A percentile compares a stretch with the other conserved stretches of the same genome.
phyloP scores from a whole-genome alignment of 2,329 filamentous ascomycete genomes.

The Cordyceps militaris region DNA sequence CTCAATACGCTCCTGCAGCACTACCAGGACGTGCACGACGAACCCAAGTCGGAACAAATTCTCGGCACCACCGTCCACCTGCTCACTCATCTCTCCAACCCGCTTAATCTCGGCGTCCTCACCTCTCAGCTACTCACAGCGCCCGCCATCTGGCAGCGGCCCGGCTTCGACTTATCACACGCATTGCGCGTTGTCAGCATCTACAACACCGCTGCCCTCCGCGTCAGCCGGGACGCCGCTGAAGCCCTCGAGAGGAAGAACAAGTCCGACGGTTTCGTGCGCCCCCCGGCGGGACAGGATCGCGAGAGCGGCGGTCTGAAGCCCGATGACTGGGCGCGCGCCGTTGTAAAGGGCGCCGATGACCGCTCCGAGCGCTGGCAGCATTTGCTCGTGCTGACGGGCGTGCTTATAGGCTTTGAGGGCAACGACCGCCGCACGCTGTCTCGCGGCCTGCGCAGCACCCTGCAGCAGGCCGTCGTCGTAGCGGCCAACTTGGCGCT shows the following conservation, averaged over 20 bases:
- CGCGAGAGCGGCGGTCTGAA: constrained; percentile 36
- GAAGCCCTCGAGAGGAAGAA: constrained; percentile 27
- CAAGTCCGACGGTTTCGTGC: constrained; percentile 15
- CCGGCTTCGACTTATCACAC: constrained; percentile 50
- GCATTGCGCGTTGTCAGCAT: constrained; percentile 62
- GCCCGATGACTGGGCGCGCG: constrained; percentile 49
- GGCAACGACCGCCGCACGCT: constrained; percentile 55
- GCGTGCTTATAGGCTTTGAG: constrained; percentile 71
- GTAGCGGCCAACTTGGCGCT: constrained; percentile 71
- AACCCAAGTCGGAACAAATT: constrained; percentile 46
- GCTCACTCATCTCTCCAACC: constrained; percentile 63
- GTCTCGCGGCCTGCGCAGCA: constrained; percentile 55
- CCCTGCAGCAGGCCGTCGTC: constrained; percentile 66
- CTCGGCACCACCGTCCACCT: constrained; percentile 61
- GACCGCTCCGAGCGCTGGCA: constrained; percentile 65
- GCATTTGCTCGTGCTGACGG: constrained; percentile 73
- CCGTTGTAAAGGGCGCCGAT: constrained; percentile 51
- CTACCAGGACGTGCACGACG: constrained; percentile 48
- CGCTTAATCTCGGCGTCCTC: constrained; percentile 65
- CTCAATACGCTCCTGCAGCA: constrained; percentile 59
- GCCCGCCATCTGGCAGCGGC: constrained; percentile 61
- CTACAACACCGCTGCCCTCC: constrained; percentile 59
- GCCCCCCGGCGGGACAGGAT: constrained; percentile 1
- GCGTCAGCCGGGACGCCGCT: constrained; percentile 43
- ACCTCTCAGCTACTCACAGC: constrained; percentile 66